A percentile compares a stretch with the other conserved stretches of the same genome.
These are phyloP conservation scores for Eragrostis tef DNA, from an alignment of 202 grass and related monocot species.

Conservation along the genomic window DNA sequence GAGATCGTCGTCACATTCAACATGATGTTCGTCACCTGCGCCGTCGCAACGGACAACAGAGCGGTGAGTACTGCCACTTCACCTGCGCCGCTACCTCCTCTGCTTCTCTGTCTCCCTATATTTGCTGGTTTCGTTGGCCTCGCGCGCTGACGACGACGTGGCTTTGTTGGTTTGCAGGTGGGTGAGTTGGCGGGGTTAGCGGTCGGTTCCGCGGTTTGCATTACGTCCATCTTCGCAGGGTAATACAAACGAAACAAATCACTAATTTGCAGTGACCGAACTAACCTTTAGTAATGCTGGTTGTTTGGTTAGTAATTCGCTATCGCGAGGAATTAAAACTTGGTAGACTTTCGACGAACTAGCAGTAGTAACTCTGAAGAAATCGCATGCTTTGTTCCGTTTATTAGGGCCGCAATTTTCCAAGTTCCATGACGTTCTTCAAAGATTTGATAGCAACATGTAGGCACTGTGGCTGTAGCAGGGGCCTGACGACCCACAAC, in stretches of 20 bases:
- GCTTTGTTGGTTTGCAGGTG: slow-evolving; percentile 55
- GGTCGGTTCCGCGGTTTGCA: slow-evolving; percentile 97
- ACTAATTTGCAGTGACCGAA: slow-evolving; percentile 8
- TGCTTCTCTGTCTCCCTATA: not conserved
- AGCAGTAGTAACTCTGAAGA: slow-evolving; percentile 7
- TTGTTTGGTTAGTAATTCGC: not conserved
- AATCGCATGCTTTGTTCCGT: not conserved
- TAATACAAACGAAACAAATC: slow-evolving; percentile 51
- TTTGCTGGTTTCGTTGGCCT: not conserved
- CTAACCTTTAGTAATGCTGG: not conserved
- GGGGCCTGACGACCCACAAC: not conserved
- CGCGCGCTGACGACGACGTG: not conserved
- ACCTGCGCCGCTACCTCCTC: not conserved
- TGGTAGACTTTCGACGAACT: slow-evolving; percentile 5
- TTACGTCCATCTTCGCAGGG: slow-evolving; percentile 99
- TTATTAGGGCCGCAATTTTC: not conserved
- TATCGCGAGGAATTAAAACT: slow-evolving; percentile 13
- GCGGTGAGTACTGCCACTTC: slow-evolving; percentile 50
- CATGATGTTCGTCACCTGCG: slow-evolving; percentile 99
- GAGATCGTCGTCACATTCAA: slow-evolving; percentile 91
- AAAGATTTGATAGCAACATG: slow-evolving; percentile 10
- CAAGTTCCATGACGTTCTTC: not conserved
- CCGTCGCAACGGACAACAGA: slow-evolving; percentile 89
- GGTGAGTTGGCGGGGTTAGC: slow-evolving; percentile 99
- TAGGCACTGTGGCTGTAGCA: not conserved